Evolutionary conservation across 306 rosid genomes (phyloP).

Genomic region (Begonia masoniana): DNA sequence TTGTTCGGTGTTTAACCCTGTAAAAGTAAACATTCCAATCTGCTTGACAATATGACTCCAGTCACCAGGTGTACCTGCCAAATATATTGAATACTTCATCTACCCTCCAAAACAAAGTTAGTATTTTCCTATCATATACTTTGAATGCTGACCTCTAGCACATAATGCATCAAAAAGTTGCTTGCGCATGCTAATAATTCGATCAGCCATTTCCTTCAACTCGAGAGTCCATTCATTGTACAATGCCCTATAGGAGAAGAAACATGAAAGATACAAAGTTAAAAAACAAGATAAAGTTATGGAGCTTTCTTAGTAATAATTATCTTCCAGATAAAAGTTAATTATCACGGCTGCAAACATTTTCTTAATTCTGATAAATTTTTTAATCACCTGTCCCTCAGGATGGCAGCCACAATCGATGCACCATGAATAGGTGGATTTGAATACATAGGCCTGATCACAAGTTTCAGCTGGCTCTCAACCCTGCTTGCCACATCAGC

Average conservation of each 20-base stretch:
- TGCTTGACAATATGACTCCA: conserved; percentile 99
- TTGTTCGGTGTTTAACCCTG: conserved; percentile 79
- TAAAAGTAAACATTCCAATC: conserved; percentile 97
- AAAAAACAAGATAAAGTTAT: too few species aligned
- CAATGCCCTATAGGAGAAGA: conserved; percentile 31
- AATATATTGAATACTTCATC: not conserved
- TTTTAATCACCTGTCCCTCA: conserved; percentile 64
- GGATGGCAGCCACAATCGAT: conserved; percentile 84
- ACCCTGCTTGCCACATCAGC: conserved; percentile 75
- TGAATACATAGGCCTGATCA: conserved; percentile 96
- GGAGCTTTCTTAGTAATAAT: too few species aligned
- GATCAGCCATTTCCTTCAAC: conserved; percentile 98
- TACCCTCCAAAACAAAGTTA: not conserved
- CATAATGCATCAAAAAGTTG: conserved; percentile 76
- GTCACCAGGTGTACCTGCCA: conserved; percentile 90
- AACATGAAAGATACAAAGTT: too few species aligned
- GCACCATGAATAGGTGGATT: conserved; percentile 98
- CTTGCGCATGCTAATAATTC: conserved; percentile 87
- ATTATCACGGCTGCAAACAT: not conserved
- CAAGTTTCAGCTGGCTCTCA: conserved; percentile 96
- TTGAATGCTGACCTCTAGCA: conserved; percentile 50
- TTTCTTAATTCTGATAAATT: not conserved
- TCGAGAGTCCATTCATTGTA: conserved; percentile 87
- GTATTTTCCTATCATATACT: not conserved
- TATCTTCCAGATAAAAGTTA: too few species aligned